These are phyloP conservation scores for Parascedosporium putredinis DNA, from an alignment of 2,329 filamentous ascomycete genomes.

Conservation along the genomic window DNA sequence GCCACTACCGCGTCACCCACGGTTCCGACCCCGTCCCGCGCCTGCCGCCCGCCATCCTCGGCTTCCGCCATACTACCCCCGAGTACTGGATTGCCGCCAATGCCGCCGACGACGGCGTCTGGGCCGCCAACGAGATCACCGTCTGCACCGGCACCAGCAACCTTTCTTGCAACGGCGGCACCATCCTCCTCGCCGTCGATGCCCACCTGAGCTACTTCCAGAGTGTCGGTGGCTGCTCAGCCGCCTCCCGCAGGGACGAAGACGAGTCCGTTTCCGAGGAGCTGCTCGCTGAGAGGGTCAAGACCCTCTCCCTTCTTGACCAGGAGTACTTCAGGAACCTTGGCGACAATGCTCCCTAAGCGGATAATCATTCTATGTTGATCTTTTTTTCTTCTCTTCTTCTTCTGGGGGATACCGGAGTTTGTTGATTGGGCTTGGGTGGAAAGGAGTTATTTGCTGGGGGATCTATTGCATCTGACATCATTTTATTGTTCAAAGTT, in stretches of 20 bases:
- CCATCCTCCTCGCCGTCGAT: conserved; percentile 29
- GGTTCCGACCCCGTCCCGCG: conserved; percentile 56
- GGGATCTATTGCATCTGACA: no score
- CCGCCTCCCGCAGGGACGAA: conserved; percentile 8
- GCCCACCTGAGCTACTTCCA: conserved; percentile 42
- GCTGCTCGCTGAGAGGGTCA: conserved; percentile 28
- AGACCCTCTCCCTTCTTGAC: conserved; percentile 24
- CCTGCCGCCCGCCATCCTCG: conserved; percentile 49
- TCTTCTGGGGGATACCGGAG: no score
- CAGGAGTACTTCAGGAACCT: conserved; percentile 17
- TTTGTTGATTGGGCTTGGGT: no score
- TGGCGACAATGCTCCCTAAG: neutral
- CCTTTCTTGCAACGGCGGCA: conserved; percentile 39
- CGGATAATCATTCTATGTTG: neutral
- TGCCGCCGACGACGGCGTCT: conserved; percentile 22
- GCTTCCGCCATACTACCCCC: conserved; percentile 56
- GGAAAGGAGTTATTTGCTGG: no score
- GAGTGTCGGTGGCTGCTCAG: conserved; percentile 28
- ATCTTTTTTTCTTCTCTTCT: neutral
- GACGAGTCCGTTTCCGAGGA: conserved; percentile 19
- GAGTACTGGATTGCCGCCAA: conserved; percentile 54
- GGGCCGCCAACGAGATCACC: conserved; percentile 28
- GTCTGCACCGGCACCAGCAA: conserved; percentile 39
- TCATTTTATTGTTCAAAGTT: no score
- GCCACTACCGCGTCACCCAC: conserved; percentile 57